Percentiles rank a stretch among this genome's conserved stretches.
phyloP scores from a whole-genome alignment of 345 rosid species.

The Rhodamnia argentea region DNA sequence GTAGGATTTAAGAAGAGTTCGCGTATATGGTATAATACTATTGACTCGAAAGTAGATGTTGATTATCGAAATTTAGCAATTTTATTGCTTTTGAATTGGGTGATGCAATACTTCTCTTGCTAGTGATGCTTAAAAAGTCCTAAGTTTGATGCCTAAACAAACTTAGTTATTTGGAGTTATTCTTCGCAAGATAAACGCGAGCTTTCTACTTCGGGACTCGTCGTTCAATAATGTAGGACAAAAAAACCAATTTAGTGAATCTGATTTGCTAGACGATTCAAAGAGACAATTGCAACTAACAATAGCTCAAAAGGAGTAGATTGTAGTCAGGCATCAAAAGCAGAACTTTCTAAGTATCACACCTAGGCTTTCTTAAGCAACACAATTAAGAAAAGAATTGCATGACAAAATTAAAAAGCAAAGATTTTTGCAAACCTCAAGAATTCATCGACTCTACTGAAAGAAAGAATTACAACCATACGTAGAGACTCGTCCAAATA shows the following conservation, averaged over 20 bases:
- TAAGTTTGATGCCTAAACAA: neutral
- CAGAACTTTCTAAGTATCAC: neutral
- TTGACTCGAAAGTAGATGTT: neutral
- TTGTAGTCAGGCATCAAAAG: neutral
- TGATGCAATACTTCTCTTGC: neutral
- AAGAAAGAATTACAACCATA: neutral
- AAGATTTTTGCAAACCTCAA: neutral
- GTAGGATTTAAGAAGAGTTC: neutral
- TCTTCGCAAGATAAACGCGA: neutral
- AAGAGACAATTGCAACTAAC: neutral
- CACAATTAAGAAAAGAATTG: neutral
- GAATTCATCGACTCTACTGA: neutral
- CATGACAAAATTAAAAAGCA: neutral
- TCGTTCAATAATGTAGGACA: neutral
- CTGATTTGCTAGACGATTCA: neutral
- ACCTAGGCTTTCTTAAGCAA: neutral
- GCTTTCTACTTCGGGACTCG: neutral
- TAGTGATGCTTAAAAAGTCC: neutral
- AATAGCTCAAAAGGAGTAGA: neutral
- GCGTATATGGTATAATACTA: neutral
- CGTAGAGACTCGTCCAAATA: neutral
- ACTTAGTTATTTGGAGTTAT: neutral
- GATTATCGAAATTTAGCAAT: neutral
- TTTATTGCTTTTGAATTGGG: neutral
- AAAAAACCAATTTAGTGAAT: neutral